Base-by-base conservation (phyloP, 2,329 filamentous ascomycete genomes). In the Calonectria pseudoreteaudii region DNA sequence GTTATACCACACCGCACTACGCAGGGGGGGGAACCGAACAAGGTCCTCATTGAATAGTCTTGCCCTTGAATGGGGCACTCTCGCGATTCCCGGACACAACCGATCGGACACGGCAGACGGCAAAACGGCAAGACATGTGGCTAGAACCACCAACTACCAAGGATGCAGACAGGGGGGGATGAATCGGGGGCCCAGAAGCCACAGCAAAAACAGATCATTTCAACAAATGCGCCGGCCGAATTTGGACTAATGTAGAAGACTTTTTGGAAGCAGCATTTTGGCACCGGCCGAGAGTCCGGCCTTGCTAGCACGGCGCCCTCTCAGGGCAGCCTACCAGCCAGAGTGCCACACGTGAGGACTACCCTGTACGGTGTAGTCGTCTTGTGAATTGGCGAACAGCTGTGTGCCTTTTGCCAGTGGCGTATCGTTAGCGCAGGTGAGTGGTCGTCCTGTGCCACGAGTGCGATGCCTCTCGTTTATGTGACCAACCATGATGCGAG, bases 121-220 rank as follows among this genome's bases (percentile, higher is more conserved):
- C 34, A 41, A 36, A 62, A 28, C 56, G 56, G 56, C 56, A 62
- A 62, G 56, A 62, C 56, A 62, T 62, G 56, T 41, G 56, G 34
- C 56, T 28, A 62, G 56, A 62, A 62, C 56, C 44, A 47, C 44
- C 20, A 47, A 47, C 30, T 28, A 20, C 13, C 56, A 41, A 62
- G 56, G 34, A 23, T 41, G n/a, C 26, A 34, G 56, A 20, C 56
- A 62, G 56, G 56, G 56, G 56, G 7, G 18, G n/a, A n/a, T 20
- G 20, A n/a, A 44, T 60, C 31, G 44, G n/a, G n/a, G 9, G 23
- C 36, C 26, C 34, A 16, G n/a, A 68, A 58, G 66, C 66, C 66
- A 58, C 50, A 68, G 66, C 66, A 58, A 68, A 68, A 68, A 56
- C 66, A 68, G 14, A 52, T 44, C 66, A 68, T 68, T 41, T 62